Evolutionary conservation across 1,139 yeast species (phyloP), one percentile per base, ranked within the genome.

Genomic region (Hyphopichia khmerensis): DNA sequence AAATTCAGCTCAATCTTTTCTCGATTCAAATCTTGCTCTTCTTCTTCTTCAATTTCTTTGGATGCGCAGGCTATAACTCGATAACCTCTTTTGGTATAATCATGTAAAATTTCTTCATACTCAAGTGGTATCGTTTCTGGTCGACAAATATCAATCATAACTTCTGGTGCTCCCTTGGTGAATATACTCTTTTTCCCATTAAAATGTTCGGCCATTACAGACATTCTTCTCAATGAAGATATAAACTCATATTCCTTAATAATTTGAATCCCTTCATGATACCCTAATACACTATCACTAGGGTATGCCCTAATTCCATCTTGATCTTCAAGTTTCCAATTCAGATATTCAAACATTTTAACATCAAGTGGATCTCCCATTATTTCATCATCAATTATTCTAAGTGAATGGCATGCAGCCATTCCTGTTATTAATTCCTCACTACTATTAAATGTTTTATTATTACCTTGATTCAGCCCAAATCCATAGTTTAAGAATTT

Each of bases 101-200:
- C 76, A 54, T 88, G 85, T 34, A 95, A 71, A 18, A 87, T 60
- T 35, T 85, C 87, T 21, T 85, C 85, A 59, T 79, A 95, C 56
- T 90, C 79, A 1, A 62, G 59, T 0, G 99, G 99, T 36, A 95
- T 64, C 0, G 91, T 69, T 17, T 77, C 80, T 2, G 82, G 79
- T 15, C 69, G 67, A 64, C 99, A 93, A 33, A 93, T 80, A 24
- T 82, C 86, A 31, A 76, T 70, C 77, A 93, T 87, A n/a, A 91
- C 88, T 61, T 93, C 99, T 0, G 99, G 99, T 0, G 99, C 99
- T 40, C 99, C 99, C 59, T 93, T 93, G 13, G 95, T 87, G 58
- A 79, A 85, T 0, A 87, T 79, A 47, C 64, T 26, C 29, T 26
- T 26, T 7, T 4, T 26, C 8, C 24, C 62, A 38, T 59, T 67